Conservation (phyloP, 345 rosid genomes). For the Firmiana major region DNA sequence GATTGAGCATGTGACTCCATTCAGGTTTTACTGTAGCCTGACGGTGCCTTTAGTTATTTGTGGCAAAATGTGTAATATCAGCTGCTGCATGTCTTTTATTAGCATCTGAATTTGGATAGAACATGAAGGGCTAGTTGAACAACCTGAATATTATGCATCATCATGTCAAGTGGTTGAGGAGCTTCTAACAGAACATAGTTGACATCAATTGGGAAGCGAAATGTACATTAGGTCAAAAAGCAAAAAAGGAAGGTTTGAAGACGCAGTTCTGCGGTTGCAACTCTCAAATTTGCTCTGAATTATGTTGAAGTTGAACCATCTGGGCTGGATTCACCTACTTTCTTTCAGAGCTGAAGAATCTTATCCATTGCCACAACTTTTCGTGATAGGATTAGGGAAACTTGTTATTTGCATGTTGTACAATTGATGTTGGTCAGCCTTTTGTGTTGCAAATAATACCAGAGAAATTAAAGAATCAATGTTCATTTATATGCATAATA, state of each 20-base stretch:
- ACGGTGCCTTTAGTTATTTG: neutral
- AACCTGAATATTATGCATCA: neutral
- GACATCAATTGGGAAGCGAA: neutral
- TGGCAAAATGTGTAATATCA: neutral
- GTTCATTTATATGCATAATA: no score
- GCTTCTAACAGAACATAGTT: neutral
- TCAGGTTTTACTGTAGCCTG: neutral
- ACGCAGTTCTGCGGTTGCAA: no score
- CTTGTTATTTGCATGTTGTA: neutral
- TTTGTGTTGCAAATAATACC: neutral
- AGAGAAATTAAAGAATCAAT: neutral
- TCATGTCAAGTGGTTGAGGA: neutral
- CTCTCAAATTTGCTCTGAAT: no score
- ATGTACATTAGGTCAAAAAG: no score
- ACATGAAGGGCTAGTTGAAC: neutral
- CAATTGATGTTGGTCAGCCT: neutral
- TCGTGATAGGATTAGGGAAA: neutral
- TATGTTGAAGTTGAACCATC: no score
- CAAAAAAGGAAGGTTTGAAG: no score
- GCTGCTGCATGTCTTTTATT: neutral
- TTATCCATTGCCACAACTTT: neutral
- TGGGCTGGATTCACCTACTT: no score
- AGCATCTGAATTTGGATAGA: neutral
- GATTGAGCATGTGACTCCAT: neutral
- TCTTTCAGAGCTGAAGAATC: no score